Percentiles rank a stretch among this genome's conserved stretches.
phyloP scores from a whole-genome alignment of 176 grass and related monocot genomes.

The Oryza punctata region DNA sequence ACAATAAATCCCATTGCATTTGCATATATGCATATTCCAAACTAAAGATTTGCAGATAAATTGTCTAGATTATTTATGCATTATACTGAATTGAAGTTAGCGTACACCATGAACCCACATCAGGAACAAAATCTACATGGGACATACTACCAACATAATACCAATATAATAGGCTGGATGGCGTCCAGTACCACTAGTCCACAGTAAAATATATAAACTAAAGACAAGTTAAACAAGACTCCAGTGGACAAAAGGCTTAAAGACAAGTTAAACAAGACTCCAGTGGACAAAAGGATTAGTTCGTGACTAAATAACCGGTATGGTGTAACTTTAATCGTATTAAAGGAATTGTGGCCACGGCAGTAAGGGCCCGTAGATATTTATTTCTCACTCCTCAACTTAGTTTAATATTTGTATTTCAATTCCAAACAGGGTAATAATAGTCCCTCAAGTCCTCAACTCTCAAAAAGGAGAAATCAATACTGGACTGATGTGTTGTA shows the following conservation, averaged over 20 bases:
- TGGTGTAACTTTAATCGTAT: neutral
- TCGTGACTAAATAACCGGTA: neutral
- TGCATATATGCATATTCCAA: neutral
- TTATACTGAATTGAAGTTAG: neutral
- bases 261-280: conserved; percentile 5
- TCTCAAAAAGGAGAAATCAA: neutral
- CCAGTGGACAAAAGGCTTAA: neutral
- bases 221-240: conserved; percentile 3
- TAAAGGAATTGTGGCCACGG: neutral
- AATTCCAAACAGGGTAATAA: neutral
- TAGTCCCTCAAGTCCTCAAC: neutral
- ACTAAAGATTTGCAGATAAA: neutral
- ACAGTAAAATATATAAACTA: neutral
- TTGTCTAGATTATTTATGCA: neutral
- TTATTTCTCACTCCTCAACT: neutral
- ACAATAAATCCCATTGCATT: neutral
- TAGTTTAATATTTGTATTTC: neutral
- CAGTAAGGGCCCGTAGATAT: neutral
- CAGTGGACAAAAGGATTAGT: neutral
- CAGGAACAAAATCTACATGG: neutral
- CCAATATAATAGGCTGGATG: neutral
- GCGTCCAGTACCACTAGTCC: neutral
- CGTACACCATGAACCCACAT: neutral
- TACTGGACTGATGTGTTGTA: neutral
- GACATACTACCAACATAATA: conserved; percentile 1